Evolutionary conservation across 2,329 filamentous ascomycete genomes (phyloP).

Genomic region (Diaporthe velutina): DNA sequence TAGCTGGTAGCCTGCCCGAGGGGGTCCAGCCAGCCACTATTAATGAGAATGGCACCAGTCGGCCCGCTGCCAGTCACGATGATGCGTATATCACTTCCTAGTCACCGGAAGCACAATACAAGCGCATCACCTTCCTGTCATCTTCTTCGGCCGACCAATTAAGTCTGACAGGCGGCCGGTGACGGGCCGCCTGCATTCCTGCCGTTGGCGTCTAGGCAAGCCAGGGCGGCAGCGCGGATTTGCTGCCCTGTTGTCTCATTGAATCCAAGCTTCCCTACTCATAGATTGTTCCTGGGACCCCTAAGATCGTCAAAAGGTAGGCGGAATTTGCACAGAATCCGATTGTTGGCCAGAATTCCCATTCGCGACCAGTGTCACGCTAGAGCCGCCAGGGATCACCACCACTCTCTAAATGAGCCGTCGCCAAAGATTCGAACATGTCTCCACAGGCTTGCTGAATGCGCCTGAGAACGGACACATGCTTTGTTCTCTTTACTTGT

Average conservation of each 20-base stretch:
- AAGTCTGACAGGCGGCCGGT: background rate
- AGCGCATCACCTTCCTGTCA: background rate
- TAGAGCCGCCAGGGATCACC: background rate
- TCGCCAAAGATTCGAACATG: background rate
- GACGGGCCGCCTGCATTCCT: conserved; percentile 27
- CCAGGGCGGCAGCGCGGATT: background rate
- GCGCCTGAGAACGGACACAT: background rate
- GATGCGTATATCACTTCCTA: background rate
- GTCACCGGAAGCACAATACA: background rate
- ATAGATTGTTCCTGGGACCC: background rate
- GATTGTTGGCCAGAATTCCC: background rate
- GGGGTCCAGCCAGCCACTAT: background rate
- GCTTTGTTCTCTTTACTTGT: background rate
- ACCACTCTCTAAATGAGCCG: background rate
- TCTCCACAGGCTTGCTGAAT: background rate
- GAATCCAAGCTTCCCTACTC: too few species aligned
- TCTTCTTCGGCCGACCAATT: background rate
- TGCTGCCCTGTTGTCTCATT: background rate
- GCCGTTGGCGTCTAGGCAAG: background rate
- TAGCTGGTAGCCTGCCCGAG: too few species aligned
- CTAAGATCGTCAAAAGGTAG: background rate
- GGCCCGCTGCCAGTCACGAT: background rate
- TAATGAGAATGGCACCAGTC: background rate
- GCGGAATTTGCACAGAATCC: background rate
- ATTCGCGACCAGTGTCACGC: background rate